Base-by-base conservation (phyloP, 345 rosid genomes). In the Populus simonii region DNA sequence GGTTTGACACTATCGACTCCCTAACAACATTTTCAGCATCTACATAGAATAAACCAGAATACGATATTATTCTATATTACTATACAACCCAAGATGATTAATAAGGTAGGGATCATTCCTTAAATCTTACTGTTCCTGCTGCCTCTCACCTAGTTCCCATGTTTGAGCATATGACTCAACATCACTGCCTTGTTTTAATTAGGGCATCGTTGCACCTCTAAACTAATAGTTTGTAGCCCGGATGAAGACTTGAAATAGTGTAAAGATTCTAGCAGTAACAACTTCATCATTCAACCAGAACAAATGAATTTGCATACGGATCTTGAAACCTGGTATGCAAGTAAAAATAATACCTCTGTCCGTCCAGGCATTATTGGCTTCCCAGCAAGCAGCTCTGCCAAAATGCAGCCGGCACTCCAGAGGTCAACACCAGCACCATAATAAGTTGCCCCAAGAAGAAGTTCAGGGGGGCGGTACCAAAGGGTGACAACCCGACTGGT, bases 401-500 rank as follows among this genome's bases (percentile, higher is more conserved):
- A 71, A 79, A 94, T 90, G 84, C 98, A 94, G 76, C 98, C 98
- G 6, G 94, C 93, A 85, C 98, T 92, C 98, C 96, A 92, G n/a
- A 94, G 89, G 80, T 94, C 98, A 83, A 94, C 93, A 66, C 90
- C 91, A 65, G 82, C 86, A 55, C 86, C 89, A 83, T 94, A 94
- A 68, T 81, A 79, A 22, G 94, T 88, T 75, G 97, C 90, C 72
- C 98, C 98, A 71, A 94, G 94, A 83, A 94, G 96, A 82, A 94
- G 97, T 76, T 94, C 97, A 0, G 97, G 98, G 49, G 98, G 92
- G 0, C 98, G 96, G 70, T 94, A 94, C 97, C 98, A 94, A n/a
- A 94, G 92, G 2, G 98, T 92, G 68, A 94, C 97, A 39, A 94
- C 98, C 80, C 92, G 91, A 79, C 93, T 94, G 67, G 98, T 94